These are phyloP conservation scores for Aspergillus quadricinctus DNA, from an alignment of 2,329 filamentous ascomycete genomes.

Conservation along the genomic window DNA sequence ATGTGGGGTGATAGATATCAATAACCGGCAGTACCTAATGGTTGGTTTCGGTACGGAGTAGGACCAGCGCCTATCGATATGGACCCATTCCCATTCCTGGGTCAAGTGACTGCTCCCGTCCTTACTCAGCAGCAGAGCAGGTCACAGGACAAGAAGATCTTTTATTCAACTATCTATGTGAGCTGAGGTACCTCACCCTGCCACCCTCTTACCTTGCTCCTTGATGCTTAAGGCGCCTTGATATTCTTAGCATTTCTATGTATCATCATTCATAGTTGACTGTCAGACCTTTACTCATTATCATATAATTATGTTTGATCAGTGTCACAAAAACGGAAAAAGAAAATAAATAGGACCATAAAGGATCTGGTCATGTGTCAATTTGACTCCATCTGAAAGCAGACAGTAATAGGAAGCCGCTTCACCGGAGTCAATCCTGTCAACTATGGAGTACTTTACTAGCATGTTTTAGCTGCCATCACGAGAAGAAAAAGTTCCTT, in stretches of 20 bases:
- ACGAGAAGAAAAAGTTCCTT: background rate
- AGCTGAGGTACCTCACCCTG: background rate
- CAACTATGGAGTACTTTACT: background rate
- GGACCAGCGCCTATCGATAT: constrained; percentile 13
- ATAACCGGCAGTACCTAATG: constrained; percentile 15
- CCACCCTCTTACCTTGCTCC: constrained; percentile 6
- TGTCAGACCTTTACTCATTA: background rate
- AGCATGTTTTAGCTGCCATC: background rate
- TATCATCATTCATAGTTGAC: background rate
- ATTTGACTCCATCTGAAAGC: constrained; percentile 7
- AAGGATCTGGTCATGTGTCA: background rate
- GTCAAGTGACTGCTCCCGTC: constrained; percentile 17
- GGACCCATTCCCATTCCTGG: constrained; percentile 16
- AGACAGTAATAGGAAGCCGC: background rate
- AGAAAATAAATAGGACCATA: background rate
- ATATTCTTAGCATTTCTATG: constrained; percentile 8
- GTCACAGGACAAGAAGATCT: constrained; percentile 24
- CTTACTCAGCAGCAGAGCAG: constrained; percentile 19
- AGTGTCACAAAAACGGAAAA: background rate
- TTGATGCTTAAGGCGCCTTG: constrained; percentile 1
- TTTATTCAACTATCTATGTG: constrained; percentile 6
- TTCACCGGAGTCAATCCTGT: background rate
- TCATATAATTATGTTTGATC: background rate
- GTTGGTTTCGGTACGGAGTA: background rate
- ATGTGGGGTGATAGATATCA: background rate